Percentiles rank a stretch among this genome's conserved stretches.
These are phyloP conservation scores for Pseudopyrenochaeta lycopersici DNA, from an alignment of 2,329 filamentous ascomycete species.

Conservation along the genomic window DNA sequence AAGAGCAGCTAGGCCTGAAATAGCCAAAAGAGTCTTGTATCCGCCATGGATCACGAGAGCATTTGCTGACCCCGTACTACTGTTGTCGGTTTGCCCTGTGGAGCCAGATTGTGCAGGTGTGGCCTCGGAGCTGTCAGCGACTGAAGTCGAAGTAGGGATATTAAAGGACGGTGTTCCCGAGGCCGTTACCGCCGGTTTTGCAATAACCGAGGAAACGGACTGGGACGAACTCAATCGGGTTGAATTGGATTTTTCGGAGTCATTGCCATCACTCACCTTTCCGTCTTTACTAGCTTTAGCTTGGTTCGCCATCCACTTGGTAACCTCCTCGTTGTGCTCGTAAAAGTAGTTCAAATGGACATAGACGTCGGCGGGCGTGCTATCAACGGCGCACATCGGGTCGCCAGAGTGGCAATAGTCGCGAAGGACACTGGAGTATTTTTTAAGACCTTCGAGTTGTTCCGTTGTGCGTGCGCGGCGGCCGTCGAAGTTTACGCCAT, in stretches of 20 bases:
- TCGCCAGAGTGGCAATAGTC: conserved; percentile 71
- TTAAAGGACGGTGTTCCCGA: conserved; percentile 1
- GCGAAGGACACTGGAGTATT: conserved; percentile 56
- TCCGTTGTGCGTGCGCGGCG: conserved; percentile 25
- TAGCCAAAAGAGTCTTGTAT: too few species aligned
- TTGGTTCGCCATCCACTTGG: conserved; percentile 25
- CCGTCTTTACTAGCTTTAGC: conserved; percentile 16
- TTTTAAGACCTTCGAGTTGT: conserved; percentile 25
- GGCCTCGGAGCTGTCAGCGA: conserved; percentile 15
- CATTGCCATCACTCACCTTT: conserved; percentile 15
- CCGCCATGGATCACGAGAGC: background rate
- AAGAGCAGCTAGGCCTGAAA: too few species aligned
- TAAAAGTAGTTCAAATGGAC: conserved; percentile 67
- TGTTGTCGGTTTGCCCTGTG: background rate
- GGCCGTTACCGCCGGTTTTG: conserved; percentile 6
- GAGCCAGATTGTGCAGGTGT: conserved; percentile 13
- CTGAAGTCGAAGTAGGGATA: background rate
- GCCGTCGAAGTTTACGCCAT: conserved; percentile 31
- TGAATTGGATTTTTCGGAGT: conserved; percentile 15
- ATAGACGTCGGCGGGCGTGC: conserved; percentile 60
- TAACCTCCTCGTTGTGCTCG: conserved; percentile 32
- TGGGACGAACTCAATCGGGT: background rate
- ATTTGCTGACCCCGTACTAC: background rate
- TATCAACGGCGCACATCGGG: conserved; percentile 69
- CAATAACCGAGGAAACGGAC: conserved; percentile 2